Evolutionary conservation across 495 filamentous ascomycete genomes (phyloP).

Genomic region (Lepraria neglecta): DNA sequence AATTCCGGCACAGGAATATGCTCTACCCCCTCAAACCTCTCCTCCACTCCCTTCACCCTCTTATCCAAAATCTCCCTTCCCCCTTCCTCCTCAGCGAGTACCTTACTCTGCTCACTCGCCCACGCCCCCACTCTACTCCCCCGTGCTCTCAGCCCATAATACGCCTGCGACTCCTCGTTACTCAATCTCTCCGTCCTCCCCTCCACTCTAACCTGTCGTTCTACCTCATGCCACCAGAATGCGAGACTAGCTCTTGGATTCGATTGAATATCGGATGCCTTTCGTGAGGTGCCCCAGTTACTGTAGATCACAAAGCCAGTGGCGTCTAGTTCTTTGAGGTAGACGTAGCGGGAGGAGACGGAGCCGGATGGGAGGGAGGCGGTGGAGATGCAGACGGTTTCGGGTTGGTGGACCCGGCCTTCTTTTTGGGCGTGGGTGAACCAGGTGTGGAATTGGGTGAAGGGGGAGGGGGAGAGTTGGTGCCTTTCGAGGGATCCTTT

Average conservation of each 20-base stretch:
- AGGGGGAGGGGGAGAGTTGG: conserved; percentile 49
- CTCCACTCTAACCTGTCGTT: conserved; percentile 60
- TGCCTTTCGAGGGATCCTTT: conserved; percentile 37
- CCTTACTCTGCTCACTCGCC: conserved; percentile 87
- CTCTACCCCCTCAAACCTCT: conserved; percentile 38
- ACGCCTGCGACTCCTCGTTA: conserved; percentile 73
- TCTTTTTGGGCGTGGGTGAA: conserved; percentile 62
- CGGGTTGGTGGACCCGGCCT: conserved; percentile 54
- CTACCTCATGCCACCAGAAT: conserved; percentile 82
- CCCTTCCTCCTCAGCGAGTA: conserved; percentile 20
- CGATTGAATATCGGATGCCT: conserved; percentile 56
- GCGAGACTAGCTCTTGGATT: conserved; percentile 66
- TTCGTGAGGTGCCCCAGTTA: conserved; percentile 71
- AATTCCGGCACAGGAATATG: conserved; percentile 85
- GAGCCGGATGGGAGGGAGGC: conserved; percentile 78
- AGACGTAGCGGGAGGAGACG: conserved; percentile 78
- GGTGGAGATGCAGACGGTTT: conserved; percentile 73
- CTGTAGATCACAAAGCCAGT: conserved; percentile 85
- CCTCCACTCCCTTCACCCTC: conserved; percentile 19
- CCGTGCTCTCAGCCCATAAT: conserved; percentile 71
- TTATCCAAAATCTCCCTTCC: conserved; percentile 40
- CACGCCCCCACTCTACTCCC: conserved; percentile 85
- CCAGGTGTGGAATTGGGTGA: conserved; percentile 78
- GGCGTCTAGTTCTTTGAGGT: conserved; percentile 71
- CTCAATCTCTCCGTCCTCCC: conserved; percentile 58